Evolutionary conservation across 2,329 filamentous ascomycete genomes (phyloP), one percentile per base, ranked within the genome.

Genomic region (Paraconiothyrium sp.): DNA sequence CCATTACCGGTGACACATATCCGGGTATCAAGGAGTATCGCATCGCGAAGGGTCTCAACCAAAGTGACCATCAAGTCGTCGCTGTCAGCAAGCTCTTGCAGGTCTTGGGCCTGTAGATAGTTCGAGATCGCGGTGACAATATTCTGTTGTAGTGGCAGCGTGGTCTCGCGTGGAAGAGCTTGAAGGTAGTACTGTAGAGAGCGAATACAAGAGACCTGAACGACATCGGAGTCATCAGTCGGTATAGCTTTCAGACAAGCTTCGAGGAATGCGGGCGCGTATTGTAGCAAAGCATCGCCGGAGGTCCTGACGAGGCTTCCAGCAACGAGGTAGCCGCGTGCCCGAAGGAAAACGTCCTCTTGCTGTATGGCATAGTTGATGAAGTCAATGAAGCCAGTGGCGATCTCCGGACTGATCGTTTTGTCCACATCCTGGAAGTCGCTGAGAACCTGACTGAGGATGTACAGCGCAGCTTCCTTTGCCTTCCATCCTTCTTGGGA

Each of bases 41-140:
- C 90, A 69, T 93, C 89, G 55, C 93, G 88, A 3, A 98, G 84
- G 0, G 94, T 91, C 79, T 97, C 93, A 6, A 94, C 91, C 35
- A 99, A 84, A 0, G 94, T 94, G 14, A 97, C 92, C 67, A 97
- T 89, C 58, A 98, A 86, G 77, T 99, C 95, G 69, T 98, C 94
- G 11, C 92, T 92, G 65, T 97, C 94, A 58, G 91, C 89, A 51
- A 97, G 86, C 20, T 97, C 94, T 56, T 87, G 88, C 52, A 95
- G 84, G 72, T 97, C 93, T 75, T 94, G 93, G 16, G 86, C 83
- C 48, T 90, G 86, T 68, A 98, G 86, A 79, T 94, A 99, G 39
- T 90, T 84, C 1, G 86, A 86, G 44, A 92, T 83, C 24, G 88
- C 84, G 1, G 81, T 79, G 62, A 91, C 84, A 52, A 90, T 86